phyloP scores from a whole-genome alignment of 352 stramenopile species.

The Phytophthora macrochlamydospora region DNA sequence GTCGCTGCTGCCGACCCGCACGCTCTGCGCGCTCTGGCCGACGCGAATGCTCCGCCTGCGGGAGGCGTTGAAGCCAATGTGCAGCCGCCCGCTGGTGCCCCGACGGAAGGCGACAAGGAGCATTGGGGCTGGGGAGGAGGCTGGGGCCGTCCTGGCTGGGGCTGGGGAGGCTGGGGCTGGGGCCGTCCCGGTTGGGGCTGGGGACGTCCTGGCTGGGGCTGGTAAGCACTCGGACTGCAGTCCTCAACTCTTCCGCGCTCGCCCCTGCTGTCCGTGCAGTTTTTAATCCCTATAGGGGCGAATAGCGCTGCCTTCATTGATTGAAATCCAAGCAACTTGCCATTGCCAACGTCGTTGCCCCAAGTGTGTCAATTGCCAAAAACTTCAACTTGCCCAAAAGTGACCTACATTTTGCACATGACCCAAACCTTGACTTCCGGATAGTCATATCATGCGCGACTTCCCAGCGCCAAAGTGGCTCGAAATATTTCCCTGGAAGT shows the following conservation, averaged over 20 bases:
- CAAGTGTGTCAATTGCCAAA: not conserved
- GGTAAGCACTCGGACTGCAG: constrained; percentile 11
- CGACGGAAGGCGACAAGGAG: constrained; percentile 17
- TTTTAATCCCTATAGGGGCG: not conserved
- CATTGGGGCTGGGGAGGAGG: constrained; percentile 4
- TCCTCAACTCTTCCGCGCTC: not conserved
- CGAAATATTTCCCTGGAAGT: not conserved
- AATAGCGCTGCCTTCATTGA: not conserved
- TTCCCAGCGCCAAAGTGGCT: not conserved
- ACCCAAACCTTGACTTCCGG: no score
- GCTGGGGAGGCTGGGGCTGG: constrained; percentile 1
- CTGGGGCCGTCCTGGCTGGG: constrained; percentile 1
- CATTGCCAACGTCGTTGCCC: not conserved
- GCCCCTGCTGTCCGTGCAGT: not conserved
- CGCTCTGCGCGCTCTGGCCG: constrained; percentile 26
- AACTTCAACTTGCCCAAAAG: no score
- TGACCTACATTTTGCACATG: no score
- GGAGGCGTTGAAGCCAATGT: constrained; percentile 9
- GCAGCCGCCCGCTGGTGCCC: constrained; percentile 2
- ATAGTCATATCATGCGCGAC: no score
- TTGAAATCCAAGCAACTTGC: not conserved
- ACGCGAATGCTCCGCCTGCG: not conserved
- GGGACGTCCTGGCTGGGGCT: constrained; percentile 13
- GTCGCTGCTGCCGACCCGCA: constrained; percentile 17
- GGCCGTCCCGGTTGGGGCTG: not conserved